These are phyloP conservation scores for Sclerotiophoma versabilis DNA, from an alignment of 2,329 filamentous ascomycete species.

Conservation along the genomic window DNA sequence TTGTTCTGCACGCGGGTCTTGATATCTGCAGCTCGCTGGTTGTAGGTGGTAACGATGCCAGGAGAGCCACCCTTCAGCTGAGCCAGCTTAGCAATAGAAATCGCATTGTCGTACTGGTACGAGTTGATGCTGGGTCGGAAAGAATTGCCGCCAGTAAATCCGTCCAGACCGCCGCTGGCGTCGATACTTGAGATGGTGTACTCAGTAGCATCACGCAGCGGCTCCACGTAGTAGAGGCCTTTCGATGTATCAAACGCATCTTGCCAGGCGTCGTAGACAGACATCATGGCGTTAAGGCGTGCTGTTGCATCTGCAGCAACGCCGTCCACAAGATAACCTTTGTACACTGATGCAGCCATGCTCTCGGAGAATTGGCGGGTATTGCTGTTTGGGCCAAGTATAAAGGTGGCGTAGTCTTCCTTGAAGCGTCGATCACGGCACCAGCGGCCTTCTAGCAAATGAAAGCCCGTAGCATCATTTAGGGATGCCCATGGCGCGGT, in stretches of 20 bases:
- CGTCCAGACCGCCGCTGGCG: slow-evolving; percentile 50
- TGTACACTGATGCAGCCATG: slow-evolving; percentile 52
- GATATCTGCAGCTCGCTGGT: slow-evolving; percentile 42
- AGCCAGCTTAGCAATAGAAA: slow-evolving; percentile 52
- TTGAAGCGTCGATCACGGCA: slow-evolving; percentile 54
- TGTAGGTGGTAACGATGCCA: slow-evolving; percentile 22
- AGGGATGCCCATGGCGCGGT: slow-evolving; percentile 52
- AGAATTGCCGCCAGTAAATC: slow-evolving; percentile 51
- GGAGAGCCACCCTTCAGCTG: slow-evolving; percentile 33
- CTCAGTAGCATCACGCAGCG: slow-evolving; percentile 54
- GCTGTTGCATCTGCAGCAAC: slow-evolving; percentile 42
- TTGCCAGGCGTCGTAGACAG: slow-evolving; percentile 48
- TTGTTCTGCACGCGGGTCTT: slow-evolving; percentile 49
- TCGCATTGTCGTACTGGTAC: slow-evolving; percentile 55
- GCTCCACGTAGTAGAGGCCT: slow-evolving; percentile 54
- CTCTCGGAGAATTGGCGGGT: slow-evolving; percentile 55
- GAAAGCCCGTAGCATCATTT: slow-evolving; percentile 56
- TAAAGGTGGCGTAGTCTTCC: slow-evolving; percentile 54
- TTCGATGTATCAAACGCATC: slow-evolving; percentile 52
- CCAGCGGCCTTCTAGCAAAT: slow-evolving; percentile 56
- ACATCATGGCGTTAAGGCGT: slow-evolving; percentile 48
- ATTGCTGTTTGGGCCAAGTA: slow-evolving; percentile 50
- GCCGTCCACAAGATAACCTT: slow-evolving; percentile 53
- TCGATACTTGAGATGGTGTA: slow-evolving; percentile 57
- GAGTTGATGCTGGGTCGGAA: slow-evolving; percentile 56